A percentile compares a stretch with the other conserved stretches of the same genome.
phyloP scores from a whole-genome alignment of 2,329 filamentous ascomycete species.

The Chalara sp. region DNA sequence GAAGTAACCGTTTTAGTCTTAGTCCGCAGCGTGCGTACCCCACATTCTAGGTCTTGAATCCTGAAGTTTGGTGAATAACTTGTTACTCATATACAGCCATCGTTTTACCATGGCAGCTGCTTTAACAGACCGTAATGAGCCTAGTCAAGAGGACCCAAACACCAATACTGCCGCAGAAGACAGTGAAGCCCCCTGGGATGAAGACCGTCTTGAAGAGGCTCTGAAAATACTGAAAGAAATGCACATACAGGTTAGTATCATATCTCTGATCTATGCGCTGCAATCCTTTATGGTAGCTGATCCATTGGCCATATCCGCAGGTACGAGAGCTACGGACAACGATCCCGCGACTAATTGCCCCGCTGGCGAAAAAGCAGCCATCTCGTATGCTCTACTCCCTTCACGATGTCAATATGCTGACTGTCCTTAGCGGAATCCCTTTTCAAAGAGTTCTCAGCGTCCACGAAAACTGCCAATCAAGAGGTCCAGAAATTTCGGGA shows the following conservation, averaged over 20 bases:
- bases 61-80: too few relatives aligned
- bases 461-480: conserved; percentile 38
- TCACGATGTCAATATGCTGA: conserved; percentile 1
- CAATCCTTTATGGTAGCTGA: not conserved
- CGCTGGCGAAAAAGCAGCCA: conserved; percentile 41
- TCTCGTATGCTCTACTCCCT: conserved; percentile 37
- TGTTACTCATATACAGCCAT: too few relatives aligned
- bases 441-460: conserved; percentile 40
- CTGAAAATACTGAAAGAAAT: conserved; percentile 28
- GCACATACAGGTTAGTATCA: conserved; percentile 27
- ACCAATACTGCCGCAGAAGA: too few relatives aligned
- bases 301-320: conserved; percentile 24
- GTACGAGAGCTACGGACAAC: conserved; percentile 41
- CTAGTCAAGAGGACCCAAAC: too few relatives aligned
- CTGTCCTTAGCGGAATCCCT: conserved; percentile 40
- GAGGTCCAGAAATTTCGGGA: conserved; percentile 40
- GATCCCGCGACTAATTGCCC: conserved; percentile 44
- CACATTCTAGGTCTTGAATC: too few relatives aligned
- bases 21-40: too few relatives aligned
- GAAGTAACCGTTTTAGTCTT: too few relatives aligned
- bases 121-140: too few relatives aligned
- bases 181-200: conserved; percentile 10
- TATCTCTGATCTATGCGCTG: not conserved
- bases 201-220: conserved; percentile 24
- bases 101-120: too few relatives aligned